These are phyloP conservation scores for Aspergillus biplanus DNA, from an alignment of 495 filamentous ascomycete genomes.

Conservation along the genomic window DNA sequence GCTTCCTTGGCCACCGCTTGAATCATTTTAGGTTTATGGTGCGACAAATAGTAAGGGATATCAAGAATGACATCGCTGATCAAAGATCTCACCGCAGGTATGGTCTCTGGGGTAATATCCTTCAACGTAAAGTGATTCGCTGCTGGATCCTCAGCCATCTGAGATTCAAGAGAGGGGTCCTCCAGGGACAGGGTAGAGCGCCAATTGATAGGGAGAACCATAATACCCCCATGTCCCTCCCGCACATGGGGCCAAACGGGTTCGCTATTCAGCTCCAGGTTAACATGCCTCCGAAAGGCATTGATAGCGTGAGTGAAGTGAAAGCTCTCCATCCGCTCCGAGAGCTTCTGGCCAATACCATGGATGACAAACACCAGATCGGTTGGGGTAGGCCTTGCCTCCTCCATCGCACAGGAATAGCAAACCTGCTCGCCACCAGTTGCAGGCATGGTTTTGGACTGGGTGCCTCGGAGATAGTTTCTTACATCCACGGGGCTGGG, in stretches of 20 bases:
- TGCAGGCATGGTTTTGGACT: conserved; percentile 31
- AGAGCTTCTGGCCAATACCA: conserved; percentile 96
- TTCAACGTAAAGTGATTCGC: conserved; percentile 74
- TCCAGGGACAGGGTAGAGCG: conserved; percentile 83
- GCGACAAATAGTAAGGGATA: conserved; percentile 94
- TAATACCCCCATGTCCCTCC: conserved; percentile 68
- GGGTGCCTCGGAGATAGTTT: conserved; percentile 50
- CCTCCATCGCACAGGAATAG: conserved; percentile 56
- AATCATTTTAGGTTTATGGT: conserved; percentile 94
- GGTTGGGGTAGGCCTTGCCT: conserved; percentile 73
- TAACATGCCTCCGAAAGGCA: conserved; percentile 81
- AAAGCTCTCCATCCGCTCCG: conserved; percentile 91
- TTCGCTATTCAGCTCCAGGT: conserved; percentile 77
- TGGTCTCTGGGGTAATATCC: conserved; percentile 89
- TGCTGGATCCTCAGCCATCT: conserved; percentile 49
- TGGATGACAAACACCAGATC: conserved; percentile 91
- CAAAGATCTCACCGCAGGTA: conserved; percentile 85
- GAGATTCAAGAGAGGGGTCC: conserved; percentile 60
- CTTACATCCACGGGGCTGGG: conserved; percentile 50
- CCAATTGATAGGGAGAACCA: conserved; percentile 88
- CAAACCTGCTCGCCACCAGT: conserved; percentile 44
- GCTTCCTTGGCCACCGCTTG: conserved; percentile 87
- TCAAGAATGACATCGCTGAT: conserved; percentile 98
- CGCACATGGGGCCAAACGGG: conserved; percentile 74
- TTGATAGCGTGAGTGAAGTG: conserved; percentile 97